Evolutionary conservation across 495 filamentous ascomycete genomes (phyloP).

Genomic region (Corynascus novoguineensis): DNA sequence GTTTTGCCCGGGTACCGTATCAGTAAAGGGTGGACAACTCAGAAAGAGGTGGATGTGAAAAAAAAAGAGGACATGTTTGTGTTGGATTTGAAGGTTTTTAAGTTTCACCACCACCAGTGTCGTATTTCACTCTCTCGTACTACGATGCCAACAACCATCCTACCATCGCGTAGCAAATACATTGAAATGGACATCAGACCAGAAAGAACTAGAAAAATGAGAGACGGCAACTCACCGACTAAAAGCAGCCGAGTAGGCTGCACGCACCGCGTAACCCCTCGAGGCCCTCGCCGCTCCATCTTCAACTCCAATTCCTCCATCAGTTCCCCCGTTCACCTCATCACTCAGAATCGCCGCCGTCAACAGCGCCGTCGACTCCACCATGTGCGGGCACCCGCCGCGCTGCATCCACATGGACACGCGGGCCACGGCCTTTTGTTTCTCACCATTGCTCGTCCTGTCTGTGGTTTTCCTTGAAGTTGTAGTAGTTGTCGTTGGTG

Average conservation of each 20-base stretch:
- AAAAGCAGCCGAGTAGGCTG: conserved; percentile 46
- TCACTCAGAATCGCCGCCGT: conserved; percentile 69
- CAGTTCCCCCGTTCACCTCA: conserved; percentile 13
- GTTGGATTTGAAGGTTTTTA: too few species aligned
- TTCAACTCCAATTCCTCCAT: conserved; percentile 14
- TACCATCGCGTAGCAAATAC: too few species aligned
- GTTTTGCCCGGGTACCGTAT: too few species aligned
- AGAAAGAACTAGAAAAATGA: conserved; percentile 1
- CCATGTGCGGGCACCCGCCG: conserved; percentile 71
- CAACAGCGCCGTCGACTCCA: conserved; percentile 75
- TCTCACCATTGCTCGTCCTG: conserved; percentile 9
- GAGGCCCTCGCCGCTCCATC: conserved; percentile 14
- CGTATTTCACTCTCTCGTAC: too few species aligned
- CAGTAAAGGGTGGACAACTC: too few species aligned
- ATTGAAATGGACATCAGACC: too few species aligned
- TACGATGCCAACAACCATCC: too few species aligned
- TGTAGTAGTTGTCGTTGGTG: neutral
- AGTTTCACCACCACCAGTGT: too few species aligned
- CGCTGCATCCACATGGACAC: conserved; percentile 57
- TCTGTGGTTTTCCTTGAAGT: neutral
- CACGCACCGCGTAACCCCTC: conserved; percentile 41
- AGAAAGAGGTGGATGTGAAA: too few species aligned
- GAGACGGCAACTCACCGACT: conserved; percentile 36
- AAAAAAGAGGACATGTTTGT: neutral
- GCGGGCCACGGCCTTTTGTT: conserved; percentile 40